Percentiles rank a stretch among this genome's conserved stretches.
Evolutionary conservation across 768 basidiomycete species (phyloP).

Genomic region (Porpolomopsis calyptriformis): DNA sequence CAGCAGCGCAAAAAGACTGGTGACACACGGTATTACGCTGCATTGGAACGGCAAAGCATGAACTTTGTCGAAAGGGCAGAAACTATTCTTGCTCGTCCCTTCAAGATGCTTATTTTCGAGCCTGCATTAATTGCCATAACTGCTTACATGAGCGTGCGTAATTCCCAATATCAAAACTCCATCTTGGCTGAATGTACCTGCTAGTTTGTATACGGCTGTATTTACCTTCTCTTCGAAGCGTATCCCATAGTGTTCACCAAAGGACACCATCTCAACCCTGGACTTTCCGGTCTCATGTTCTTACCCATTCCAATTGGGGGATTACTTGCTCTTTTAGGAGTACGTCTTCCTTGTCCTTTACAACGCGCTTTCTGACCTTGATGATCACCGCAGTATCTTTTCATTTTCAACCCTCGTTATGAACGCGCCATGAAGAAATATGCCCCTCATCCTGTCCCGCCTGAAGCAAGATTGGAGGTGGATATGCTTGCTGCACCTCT

Average conservation of each 20-base stretch:
- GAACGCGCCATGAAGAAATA: slow-evolving; percentile 30
- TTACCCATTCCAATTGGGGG: slow-evolving; percentile 51
- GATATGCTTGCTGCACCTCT: slow-evolving; percentile 42
- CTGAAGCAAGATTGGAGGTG: slow-evolving; percentile 45
- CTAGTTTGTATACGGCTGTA: slow-evolving; percentile 54
- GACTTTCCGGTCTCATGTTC: slow-evolving; percentile 49
- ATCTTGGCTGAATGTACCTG: background rate
- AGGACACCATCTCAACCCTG: slow-evolving; percentile 42
- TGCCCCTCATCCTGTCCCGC: slow-evolving; percentile 44
- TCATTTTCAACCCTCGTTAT: slow-evolving; percentile 41
- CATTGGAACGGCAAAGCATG: slow-evolving; percentile 34
- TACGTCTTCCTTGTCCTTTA: slow-evolving; percentile 18
- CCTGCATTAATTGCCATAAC: slow-evolving; percentile 58
- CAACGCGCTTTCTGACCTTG: background rate
- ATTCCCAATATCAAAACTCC: background rate
- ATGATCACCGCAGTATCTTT: slow-evolving; percentile 28
- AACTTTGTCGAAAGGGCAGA: slow-evolving; percentile 32
- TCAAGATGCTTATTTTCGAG: slow-evolving; percentile 52
- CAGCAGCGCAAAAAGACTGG: slow-evolving; percentile 41
- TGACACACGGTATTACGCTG: slow-evolving; percentile 41
- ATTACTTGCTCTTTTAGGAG: slow-evolving; percentile 30
- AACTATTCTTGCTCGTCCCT: slow-evolving; percentile 45
- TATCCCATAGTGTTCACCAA: slow-evolving; percentile 48
- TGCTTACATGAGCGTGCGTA: slow-evolving; percentile 47
- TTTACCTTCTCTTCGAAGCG: slow-evolving; percentile 53